Evolutionary conservation across 2,329 filamentous ascomycete species (phyloP).

Genomic region (Microcyclospora tardicrescens): DNA sequence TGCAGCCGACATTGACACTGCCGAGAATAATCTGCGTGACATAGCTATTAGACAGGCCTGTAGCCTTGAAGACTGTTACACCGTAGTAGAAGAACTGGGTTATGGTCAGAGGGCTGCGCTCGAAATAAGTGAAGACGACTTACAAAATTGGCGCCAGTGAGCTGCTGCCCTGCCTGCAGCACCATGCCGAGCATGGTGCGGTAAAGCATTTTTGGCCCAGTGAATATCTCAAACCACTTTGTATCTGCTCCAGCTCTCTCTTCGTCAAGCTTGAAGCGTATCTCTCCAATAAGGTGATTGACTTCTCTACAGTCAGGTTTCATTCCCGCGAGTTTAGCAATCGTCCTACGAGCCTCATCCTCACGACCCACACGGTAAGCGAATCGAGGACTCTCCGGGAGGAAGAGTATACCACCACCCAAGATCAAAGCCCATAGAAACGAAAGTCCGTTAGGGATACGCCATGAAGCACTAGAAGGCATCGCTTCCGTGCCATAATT

Average conservation of each 20-base stretch:
- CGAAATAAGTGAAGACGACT: too few relatives aligned
- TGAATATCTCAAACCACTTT: constrained; percentile 19
- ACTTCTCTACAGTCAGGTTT: constrained; percentile 14
- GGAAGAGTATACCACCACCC: constrained; percentile 21
- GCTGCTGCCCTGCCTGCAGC: constrained; percentile 21
- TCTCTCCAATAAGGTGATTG: constrained; percentile 18
- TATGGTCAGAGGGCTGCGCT: too few relatives aligned
- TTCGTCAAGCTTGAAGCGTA: constrained; percentile 20
- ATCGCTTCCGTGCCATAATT: constrained; percentile 49
- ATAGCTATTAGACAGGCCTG: constrained; percentile 23
- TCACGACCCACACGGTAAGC: constrained; percentile 19
- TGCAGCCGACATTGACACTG: constrained; percentile 36
- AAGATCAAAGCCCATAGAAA: constrained; percentile 22
- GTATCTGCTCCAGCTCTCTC: constrained; percentile 14
- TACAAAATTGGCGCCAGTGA: constrained; percentile 26
- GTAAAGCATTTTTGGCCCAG: constrained; percentile 18
- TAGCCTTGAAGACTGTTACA: constrained; percentile 32
- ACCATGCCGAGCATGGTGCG: constrained; percentile 19
- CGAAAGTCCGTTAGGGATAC: constrained; percentile 21
- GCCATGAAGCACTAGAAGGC: constrained; percentile 14
- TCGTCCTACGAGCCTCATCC: constrained; percentile 19
- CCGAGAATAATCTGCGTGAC: constrained; percentile 36
- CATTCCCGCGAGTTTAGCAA: constrained; percentile 18
- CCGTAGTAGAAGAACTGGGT: constrained; percentile 42
- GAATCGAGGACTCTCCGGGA: constrained; percentile 20